A percentile compares a stretch with the other conserved stretches of the same genome.
phyloP scores from a whole-genome alignment of 306 rosid species.

The Casuarina cunninghamiana region DNA sequence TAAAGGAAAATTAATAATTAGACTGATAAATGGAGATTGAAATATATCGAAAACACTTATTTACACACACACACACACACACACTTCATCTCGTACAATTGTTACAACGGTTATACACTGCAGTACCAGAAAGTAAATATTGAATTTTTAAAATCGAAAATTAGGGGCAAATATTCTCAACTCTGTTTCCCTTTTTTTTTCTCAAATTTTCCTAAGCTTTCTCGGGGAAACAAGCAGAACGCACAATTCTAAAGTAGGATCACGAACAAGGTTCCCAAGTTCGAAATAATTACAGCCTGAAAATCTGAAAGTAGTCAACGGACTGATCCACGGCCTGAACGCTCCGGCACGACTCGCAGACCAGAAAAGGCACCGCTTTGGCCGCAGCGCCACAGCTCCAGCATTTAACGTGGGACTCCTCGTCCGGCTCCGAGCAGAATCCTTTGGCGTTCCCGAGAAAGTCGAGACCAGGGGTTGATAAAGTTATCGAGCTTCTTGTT shows the following conservation, averaged over 20 bases:
- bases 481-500: conserved; percentile 8
- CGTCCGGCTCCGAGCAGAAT: conserved; percentile 40
- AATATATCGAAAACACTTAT: background rate
- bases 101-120: background rate
- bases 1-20: background rate
- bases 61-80: too few relatives aligned
- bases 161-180: background rate
- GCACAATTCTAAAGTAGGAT: background rate
- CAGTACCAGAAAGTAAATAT: background rate
- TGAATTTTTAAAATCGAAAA: background rate
- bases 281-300: conserved; percentile 58
- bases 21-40: background rate
- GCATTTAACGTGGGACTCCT: conserved; percentile 39
- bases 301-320: conserved; percentile 71
- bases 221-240: conserved; percentile 10
- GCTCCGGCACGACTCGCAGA: conserved; percentile 68
- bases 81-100: background rate
- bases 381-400: conserved; percentile 67
- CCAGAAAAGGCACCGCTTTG: conserved; percentile 46
- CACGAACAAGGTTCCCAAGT: background rate
- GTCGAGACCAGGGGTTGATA: conserved; percentile 7
- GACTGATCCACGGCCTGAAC: conserved; percentile 77
- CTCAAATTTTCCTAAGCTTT: background rate
- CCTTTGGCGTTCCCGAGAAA: conserved; percentile 20
- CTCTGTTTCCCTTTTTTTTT: too few relatives aligned